These are phyloP conservation scores for Aspergillus sp. DNA, from an alignment of 2,329 filamentous ascomycete genomes.

Conservation along the genomic window DNA sequence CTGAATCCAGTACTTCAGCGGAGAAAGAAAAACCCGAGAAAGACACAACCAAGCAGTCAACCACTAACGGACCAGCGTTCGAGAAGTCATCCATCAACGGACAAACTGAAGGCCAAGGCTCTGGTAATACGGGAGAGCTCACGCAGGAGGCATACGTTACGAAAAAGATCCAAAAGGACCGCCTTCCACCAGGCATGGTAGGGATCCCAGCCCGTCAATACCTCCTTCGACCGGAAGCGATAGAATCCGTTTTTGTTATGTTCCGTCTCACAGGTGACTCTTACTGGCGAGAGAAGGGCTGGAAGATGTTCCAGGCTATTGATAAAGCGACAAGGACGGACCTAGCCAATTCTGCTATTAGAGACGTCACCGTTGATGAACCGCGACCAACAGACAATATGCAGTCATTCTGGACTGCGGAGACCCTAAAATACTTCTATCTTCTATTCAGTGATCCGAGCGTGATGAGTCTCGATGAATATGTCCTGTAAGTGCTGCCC, in stretches of 20 bases:
- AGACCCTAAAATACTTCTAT: slow-evolving; percentile 51
- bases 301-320: slow-evolving; percentile 71
- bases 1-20: neutral
- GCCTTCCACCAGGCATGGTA: slow-evolving; percentile 44
- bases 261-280: slow-evolving; percentile 70
- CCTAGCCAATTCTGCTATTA: slow-evolving; percentile 64
- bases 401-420: slow-evolving; percentile 72
- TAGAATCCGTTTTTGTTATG: slow-evolving; percentile 78
- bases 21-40: neutral
- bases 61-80: neutral
- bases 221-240: slow-evolving; percentile 65
- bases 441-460: slow-evolving; percentile 47
- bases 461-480: slow-evolving; percentile 47
- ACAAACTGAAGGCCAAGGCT: neutral
- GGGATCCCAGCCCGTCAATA: slow-evolving; percentile 40
- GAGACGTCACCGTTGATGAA: slow-evolving; percentile 60
- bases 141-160: slow-evolving; percentile 43
- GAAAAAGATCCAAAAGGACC: slow-evolving; percentile 42
- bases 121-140: slow-evolving; percentile 9
- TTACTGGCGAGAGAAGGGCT: slow-evolving; percentile 67
- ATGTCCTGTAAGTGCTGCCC: slow-evolving; percentile 42
- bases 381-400: slow-evolving; percentile 58
- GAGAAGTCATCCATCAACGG: neutral
- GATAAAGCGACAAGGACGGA: slow-evolving; percentile 60
- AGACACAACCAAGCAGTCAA: neutral